These are phyloP conservation scores for Phlebiopsis flavidoalba DNA, from an alignment of 768 basidiomycete genomes.

Conservation along the genomic window DNA sequence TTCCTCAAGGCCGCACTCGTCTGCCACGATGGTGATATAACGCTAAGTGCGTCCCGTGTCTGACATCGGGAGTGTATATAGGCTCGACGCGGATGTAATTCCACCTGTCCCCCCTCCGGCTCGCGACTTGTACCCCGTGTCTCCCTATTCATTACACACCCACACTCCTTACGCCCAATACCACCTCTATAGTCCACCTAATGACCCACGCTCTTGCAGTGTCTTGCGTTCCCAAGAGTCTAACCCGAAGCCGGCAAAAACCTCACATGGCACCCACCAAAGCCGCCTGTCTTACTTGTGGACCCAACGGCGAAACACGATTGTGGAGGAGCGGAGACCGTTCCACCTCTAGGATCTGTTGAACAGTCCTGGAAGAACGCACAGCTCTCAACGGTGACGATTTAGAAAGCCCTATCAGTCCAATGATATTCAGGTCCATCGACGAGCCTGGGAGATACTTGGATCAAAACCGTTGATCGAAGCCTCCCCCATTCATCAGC, in stretches of 20 bases:
- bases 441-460: background rate
- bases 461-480: background rate
- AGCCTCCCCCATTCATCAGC: background rate
- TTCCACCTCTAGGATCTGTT: background rate
- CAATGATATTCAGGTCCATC: conserved; percentile 4
- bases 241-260: background rate
- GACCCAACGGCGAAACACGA: background rate
- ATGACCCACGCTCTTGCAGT: conserved; percentile 1
- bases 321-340: background rate
- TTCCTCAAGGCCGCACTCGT: background rate
- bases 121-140: background rate
- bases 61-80: background rate
- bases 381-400: background rate
- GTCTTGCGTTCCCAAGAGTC: conserved; percentile 1
- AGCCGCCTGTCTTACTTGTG: background rate
- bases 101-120: background rate
- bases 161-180: background rate
- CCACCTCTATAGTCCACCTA: background rate
- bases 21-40: background rate
- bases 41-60: background rate
- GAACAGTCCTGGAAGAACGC: background rate
- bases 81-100: background rate
- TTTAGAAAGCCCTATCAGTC: background rate
- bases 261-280: background rate
- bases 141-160: background rate